Base-by-base conservation (phyloP, 164 flowering plant species). In the Houttuynia cordata region DNA sequence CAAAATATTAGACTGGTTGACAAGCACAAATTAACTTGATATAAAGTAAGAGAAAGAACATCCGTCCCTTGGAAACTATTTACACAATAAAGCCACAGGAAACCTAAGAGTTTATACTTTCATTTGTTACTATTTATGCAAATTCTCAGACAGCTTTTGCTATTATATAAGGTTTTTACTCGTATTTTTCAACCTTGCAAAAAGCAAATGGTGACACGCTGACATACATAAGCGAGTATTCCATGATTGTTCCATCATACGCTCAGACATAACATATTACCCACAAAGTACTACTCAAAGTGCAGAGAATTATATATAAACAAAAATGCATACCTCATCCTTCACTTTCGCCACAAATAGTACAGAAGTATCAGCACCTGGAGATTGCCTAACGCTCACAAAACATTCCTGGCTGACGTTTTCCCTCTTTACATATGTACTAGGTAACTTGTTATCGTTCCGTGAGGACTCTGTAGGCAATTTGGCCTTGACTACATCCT, bases 291-390 rank as follows among this genome's bases (percentile, higher is more conserved):
- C 37, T 6, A 30, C 37, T 2, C 37, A 30, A 30, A 30, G 37
- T 30, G 12, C 24, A 8, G 5, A 62, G 7, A 49, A 0, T 22
- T n/a, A n/a, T n/a, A n/a, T n/a, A n/a, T n/a, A n/a, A n/a, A n/a
- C n/a, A 56, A 42, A 50, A 7, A 19, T 30, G 62, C 73, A 69
- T 79, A 90, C 95, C 94, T 82, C 83, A 58, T 70, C 69, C 65
- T 75, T 52, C 51, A 51, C n/a, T 21, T 55, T 63, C 20, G 34
- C 34, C 47, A n/a, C 51, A 23, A 59, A 30, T 8, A 15, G 15
- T 39, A 37, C 58, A 57, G 30, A 60, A 68, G 57, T 58, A 58
- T 49, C 62, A 49, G 45, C 53, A 60, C 64, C 70, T n/a, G 75
- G 65, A 58, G 81, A 63, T 59, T 59, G 59, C 62, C 66, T 74